A percentile compares a stretch with the other conserved stretches of the same genome.
These are phyloP conservation scores for Fonsecaea pugnacius DNA, from an alignment of 2,329 filamentous ascomycete genomes.

Conservation along the genomic window DNA sequence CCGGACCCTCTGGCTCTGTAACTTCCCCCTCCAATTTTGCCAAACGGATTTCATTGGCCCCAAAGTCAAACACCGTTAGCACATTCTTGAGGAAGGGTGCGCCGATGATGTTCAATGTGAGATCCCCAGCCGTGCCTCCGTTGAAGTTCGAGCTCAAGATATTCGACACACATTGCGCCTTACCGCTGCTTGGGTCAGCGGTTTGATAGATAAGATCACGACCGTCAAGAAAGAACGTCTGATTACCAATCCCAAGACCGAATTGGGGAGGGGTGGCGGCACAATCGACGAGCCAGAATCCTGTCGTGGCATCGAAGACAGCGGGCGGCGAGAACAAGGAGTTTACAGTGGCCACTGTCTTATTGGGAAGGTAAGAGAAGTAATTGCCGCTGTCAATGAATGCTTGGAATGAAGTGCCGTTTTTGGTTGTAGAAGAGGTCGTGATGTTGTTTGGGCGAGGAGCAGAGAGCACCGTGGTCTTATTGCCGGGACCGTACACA, in stretches of 20 bases:
- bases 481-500: conserved; percentile 11
- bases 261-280: conserved; percentile 47
- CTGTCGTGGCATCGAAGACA: conserved; percentile 39
- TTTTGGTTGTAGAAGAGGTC: conserved; percentile 10
- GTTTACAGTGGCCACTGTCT: conserved; percentile 46
- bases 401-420: conserved; percentile 13
- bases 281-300: conserved; percentile 50
- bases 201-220: conserved; percentile 42
- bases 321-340: conserved; percentile 51
- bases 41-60: conserved; percentile 37
- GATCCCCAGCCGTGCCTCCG: conserved; percentile 14
- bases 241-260: conserved; percentile 47
- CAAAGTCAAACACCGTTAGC: conserved; percentile 57
- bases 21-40: conserved; percentile 21
- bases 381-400: conserved; percentile 39
- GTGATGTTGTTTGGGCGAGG: conserved; percentile 6
- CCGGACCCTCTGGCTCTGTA: background rate
- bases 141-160: conserved; percentile 33
- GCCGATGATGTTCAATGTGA: conserved; percentile 44
- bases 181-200: conserved; percentile 20
- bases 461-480: background rate
- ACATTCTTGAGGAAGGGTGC: conserved; percentile 57
- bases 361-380: conserved; percentile 47
- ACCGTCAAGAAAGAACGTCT: conserved; percentile 42
- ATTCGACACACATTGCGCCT: conserved; percentile 33